Evolutionary conservation across 2,329 filamentous ascomycete genomes (phyloP), one percentile per base, ranked within the genome.

Genomic region (Microsporum ferrugineum): DNA sequence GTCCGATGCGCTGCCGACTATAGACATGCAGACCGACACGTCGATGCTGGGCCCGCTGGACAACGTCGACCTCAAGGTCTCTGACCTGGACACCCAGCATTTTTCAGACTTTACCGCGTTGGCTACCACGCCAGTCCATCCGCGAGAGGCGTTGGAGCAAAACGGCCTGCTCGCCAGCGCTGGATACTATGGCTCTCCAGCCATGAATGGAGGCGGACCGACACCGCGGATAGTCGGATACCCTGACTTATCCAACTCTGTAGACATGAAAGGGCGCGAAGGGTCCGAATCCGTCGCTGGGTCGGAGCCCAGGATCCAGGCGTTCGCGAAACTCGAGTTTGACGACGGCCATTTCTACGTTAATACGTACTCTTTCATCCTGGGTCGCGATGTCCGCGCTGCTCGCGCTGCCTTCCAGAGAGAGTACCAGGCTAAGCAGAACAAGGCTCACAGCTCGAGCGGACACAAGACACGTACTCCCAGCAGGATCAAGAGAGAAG

Each of bases 341-440:
- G 78, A 82, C 58, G 84, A 87, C 71, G 83, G 84, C 59, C 82
- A 84, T 67, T 86, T 84, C 69, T 85, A 85, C 68, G 82, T 85
- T 73, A 84, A 82, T 64, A 85, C 82, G 4, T 82, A 82, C 66
- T 80, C 81, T 34, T 81, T 86, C 61, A 79, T 83, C 58, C 75
- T 87, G n/a, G 83, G 83, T 47, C 80, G 84, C 69, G 83, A 86
- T 71, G 76, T 82, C 56, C 76, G 78, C 63, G 79, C 79, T 5
- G 77, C 76, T 31, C 73, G 76, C 55, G 75, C 76, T 12, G 78
- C 78, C 34, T 72, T 75, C 62, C 75, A 76, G 60, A 71, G 74
- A 65, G 76, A 78, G 63, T 68, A 74, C 57, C 73, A 77, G 66
- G 72, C 69, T 51, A 71, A 73, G 64, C 74, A 78, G 66, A 70